Conservation (phyloP, 306 rosid species). For the Vigna mungo region DNA sequence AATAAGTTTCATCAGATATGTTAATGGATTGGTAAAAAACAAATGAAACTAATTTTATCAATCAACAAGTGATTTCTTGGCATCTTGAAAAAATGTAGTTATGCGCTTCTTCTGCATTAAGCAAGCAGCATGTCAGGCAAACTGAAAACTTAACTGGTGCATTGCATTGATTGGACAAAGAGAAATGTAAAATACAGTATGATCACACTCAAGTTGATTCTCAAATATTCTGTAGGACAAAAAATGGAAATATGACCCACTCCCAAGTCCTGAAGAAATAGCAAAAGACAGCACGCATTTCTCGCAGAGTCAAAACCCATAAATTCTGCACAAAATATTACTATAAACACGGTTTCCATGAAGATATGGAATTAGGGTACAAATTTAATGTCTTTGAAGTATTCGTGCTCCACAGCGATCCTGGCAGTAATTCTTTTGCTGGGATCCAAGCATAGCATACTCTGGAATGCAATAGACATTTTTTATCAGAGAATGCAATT, state of each 20-base stretch:
- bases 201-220: constrained; percentile 47
- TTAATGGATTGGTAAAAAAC: background rate
- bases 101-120: background rate
- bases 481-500: constrained; percentile 13
- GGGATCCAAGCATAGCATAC: constrained; percentile 98
- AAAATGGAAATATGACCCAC: constrained; percentile 39
- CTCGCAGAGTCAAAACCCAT: constrained; percentile 65
- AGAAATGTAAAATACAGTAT: constrained; percentile 38
- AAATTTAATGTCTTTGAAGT: constrained; percentile 89
- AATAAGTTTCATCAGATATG: background rate
- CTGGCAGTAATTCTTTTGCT: constrained; percentile 91
- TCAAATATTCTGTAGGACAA: constrained; percentile 37
- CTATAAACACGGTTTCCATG: constrained; percentile 66
- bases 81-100: background rate
- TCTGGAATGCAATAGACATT: constrained; percentile 57
- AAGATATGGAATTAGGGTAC: constrained; percentile 68
- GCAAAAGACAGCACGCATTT: constrained; percentile 61
- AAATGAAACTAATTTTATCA: background rate
- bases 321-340: constrained; percentile 62
- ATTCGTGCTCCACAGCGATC: constrained; percentile 95
- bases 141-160: constrained; percentile 28
- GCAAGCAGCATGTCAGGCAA: constrained; percentile 24
- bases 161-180: background rate
- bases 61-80: background rate
- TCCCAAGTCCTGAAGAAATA: constrained; percentile 31